Percentiles rank a stretch among this genome's conserved stretches.
These are phyloP conservation scores for Digitaria exilis DNA, from an alignment of 202 grass and related monocot genomes.

Conservation along the genomic window DNA sequence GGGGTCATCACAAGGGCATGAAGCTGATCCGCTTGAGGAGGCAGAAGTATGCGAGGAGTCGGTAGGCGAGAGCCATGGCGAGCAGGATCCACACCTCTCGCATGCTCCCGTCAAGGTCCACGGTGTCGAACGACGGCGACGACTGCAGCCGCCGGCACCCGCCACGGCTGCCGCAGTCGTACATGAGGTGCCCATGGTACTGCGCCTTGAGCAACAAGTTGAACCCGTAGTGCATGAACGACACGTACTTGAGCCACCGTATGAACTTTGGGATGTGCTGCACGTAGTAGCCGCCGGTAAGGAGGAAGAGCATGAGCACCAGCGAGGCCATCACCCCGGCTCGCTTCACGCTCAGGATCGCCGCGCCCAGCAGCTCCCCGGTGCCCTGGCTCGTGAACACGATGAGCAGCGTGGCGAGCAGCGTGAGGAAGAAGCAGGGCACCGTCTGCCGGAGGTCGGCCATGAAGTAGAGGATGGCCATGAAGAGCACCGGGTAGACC, in stretches of 20 bases:
- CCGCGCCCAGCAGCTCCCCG: constrained; percentile 81
- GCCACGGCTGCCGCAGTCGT: constrained; percentile 57
- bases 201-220: constrained; percentile 87
- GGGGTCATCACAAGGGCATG: constrained; percentile 48
- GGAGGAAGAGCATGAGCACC: constrained; percentile 92
- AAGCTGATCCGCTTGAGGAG: constrained; percentile 68
- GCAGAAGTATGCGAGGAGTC: constrained; percentile 78
- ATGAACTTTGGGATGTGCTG: constrained; percentile 88
- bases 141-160: constrained; percentile 73
- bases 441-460: constrained; percentile 63
- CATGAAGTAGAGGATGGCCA: constrained; percentile 92
- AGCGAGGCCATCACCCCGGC: constrained; percentile 80
- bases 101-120: constrained; percentile 64
- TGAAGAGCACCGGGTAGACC: constrained; percentile 75
- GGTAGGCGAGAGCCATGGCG: constrained; percentile 78
- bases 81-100: constrained; percentile 74
- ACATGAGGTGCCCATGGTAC: constrained; percentile 73
- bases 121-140: constrained; percentile 80
- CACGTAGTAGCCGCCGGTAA: constrained; percentile 91
- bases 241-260: constrained; percentile 84
- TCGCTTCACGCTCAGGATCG: constrained; percentile 79
- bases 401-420: constrained; percentile 74
- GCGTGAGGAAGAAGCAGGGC: constrained; percentile 74
- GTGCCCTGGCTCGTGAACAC: constrained; percentile 93
- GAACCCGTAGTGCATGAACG: constrained; percentile 96